A percentile compares a stretch with the other conserved stretches of the same genome.
These are phyloP conservation scores for Annulohypoxylon bovei DNA, from an alignment of 495 filamentous ascomycete genomes.

Conservation along the genomic window DNA sequence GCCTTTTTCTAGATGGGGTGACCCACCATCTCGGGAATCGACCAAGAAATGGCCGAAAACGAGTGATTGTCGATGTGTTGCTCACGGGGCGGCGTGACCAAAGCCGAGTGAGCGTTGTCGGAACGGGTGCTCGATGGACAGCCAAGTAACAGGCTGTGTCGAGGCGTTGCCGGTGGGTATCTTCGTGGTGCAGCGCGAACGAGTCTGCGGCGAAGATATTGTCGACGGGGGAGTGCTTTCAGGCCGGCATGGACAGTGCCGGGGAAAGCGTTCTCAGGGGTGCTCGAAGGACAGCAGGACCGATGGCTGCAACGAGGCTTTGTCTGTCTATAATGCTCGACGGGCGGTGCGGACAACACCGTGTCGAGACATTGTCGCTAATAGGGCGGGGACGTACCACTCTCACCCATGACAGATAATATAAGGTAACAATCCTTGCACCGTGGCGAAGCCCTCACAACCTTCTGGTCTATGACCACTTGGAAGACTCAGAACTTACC, in stretches of 20 bases:
- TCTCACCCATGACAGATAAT: not conserved
- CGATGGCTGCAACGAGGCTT: slow-evolving; percentile 15
- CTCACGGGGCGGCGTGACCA: not conserved
- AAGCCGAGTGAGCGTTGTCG: not conserved
- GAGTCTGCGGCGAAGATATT: not conserved
- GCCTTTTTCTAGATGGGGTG: not conserved
- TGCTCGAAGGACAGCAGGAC: not conserved
- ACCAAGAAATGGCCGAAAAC: not conserved
- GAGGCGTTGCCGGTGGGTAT: too few relatives aligned
- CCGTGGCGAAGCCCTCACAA: slow-evolving; percentile 15
- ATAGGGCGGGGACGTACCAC: slow-evolving; percentile 16
- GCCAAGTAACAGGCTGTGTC: not conserved
- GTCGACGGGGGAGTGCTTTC: not conserved
- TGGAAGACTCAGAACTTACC: slow-evolving; percentile 24
- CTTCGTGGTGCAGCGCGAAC: not conserved
- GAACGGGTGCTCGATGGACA: not conserved
- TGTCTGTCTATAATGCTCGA: slow-evolving; percentile 9
- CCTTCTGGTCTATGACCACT: slow-evolving; percentile 30
- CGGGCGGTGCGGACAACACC: slow-evolving; percentile 22
- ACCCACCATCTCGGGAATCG: not conserved
- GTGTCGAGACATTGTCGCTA: slow-evolving; percentile 32
- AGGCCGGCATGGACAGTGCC: slow-evolving; percentile 7
- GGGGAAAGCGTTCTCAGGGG: not conserved
- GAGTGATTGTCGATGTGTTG: not conserved
- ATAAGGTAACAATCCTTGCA: slow-evolving; percentile 8